Conservation (phyloP, 352 stramenopile species). For the Pythium pectinolyticum region DNA sequence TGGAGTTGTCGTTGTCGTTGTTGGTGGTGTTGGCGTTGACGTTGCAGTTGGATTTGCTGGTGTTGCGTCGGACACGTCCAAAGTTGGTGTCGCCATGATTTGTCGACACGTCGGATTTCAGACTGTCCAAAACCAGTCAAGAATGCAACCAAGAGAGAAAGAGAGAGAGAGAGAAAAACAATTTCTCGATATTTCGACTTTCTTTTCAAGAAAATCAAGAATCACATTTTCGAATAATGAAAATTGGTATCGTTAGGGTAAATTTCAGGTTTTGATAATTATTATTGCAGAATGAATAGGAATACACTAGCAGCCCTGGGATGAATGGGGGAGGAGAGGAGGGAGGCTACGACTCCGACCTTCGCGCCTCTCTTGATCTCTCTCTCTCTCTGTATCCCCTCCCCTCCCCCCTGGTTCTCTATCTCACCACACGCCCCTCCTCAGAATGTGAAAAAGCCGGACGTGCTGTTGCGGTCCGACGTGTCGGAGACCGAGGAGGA, state of each 20-base stretch:
- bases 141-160: not conserved
- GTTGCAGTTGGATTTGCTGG: not conserved
- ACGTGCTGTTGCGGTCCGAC: slow-evolving; percentile 8
- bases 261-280: slow-evolving; percentile 7
- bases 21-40: not conserved
- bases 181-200: not conserved
- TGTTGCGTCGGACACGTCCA: no score
- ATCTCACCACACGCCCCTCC: not conserved
- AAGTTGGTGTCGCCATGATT: slow-evolving; percentile 8
- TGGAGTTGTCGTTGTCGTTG: not conserved
- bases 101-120: slow-evolving; percentile 11
- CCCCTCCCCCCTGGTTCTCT: no score
- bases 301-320: not conserved
- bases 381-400: slow-evolving; percentile 4
- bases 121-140: slow-evolving; percentile 25
- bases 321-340: no score
- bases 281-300: slow-evolving; percentile 8
- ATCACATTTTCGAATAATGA: not conserved
- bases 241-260: not conserved
- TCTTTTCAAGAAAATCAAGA: not conserved
- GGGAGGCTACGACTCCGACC: not conserved
- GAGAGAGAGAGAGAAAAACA: no score
- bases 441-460: slow-evolving; percentile 24
- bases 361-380: slow-evolving; percentile 2
- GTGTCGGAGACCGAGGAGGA: slow-evolving; percentile 24